A percentile compares a stretch with the other conserved stretches of the same genome.
These are phyloP conservation scores for Irpex rosettiformis DNA, from an alignment of 1,284 basidiomycete species.

Conservation along the genomic window DNA sequence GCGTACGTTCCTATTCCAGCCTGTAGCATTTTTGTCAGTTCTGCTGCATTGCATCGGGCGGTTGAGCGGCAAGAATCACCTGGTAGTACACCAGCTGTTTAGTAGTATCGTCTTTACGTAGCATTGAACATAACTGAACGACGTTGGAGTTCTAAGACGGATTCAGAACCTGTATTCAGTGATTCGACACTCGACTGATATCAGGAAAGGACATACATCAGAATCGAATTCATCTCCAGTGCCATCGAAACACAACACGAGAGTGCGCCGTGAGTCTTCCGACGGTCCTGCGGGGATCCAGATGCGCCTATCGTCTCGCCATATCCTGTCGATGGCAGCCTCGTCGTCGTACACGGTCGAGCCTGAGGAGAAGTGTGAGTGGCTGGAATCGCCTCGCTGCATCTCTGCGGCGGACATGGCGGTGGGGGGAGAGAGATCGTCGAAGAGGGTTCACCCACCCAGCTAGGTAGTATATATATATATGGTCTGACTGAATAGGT, in stretches of 20 bases:
- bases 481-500: background rate
- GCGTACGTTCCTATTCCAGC: slow-evolving; percentile 26
- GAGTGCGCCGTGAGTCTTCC: slow-evolving; percentile 11
- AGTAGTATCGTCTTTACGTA: slow-evolving; percentile 43
- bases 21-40: slow-evolving; percentile 11
- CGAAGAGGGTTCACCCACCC: background rate
- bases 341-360: background rate
- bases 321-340: background rate
- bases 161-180: background rate
- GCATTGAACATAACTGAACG: slow-evolving; percentile 34
- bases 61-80: background rate
- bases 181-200: background rate
- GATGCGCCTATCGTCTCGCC: slow-evolving; percentile 3
- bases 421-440: background rate
- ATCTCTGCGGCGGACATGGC: background rate
- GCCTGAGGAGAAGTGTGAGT: background rate
- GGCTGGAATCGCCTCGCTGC: background rate
- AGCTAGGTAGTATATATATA: background rate
- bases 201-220: slow-evolving; percentile 14
- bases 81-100: slow-evolving; percentile 36
- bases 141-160: slow-evolving; percentile 19
- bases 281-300: slow-evolving; percentile 15
- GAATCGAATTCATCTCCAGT: slow-evolving; percentile 22
- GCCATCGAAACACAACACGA: slow-evolving; percentile 22
- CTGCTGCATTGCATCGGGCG: background rate